Evolutionary conservation across 106 monocot genomes (phyloP), one percentile per base, ranked within the genome.

Genomic region (Dioscorea dumetorum): DNA sequence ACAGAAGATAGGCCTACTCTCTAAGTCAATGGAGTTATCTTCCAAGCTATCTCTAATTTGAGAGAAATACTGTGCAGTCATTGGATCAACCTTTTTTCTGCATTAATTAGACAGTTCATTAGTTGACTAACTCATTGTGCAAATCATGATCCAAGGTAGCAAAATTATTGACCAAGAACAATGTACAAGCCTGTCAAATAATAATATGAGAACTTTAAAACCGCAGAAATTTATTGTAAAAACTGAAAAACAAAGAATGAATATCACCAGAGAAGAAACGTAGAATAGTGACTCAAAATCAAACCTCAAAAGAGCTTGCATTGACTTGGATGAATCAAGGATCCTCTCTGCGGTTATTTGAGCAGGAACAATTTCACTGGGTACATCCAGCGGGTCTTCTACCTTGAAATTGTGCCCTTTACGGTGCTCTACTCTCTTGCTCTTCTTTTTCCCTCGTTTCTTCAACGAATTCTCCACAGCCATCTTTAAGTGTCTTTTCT

Each of bases 31-130:
- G 3, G 33, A 54, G n/a, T 87, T 83, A 28, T 70, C 76, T 49
- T 92, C 84, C 32, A 97, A 89, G 57, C 89, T 70, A 56, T 76
- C 83, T 63, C 87, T 62, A 51, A 97, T 90, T 75, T 92, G 86
- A 12, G 77, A 49, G 64, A 97, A 92, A 67, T 97, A 97, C 64
- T 87, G 92, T 5, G 77, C 79, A 23, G 87, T 89, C 77, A 89
- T 89, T 49, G 92, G 89, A 74, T 97, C 89, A 66, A 97, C 87
- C 49, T 58, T 86, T 74, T 79, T 97, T 73, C 97, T 97, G 67
- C 63, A 77, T 49, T 56, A 33, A 10, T 5, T 34, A n/a, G 41
- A 41, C 41, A 41, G 41, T 41, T 10, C 41, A 41, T 41, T 41
- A 10, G 6, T 41, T 41, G 10, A 5, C 10, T 41, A 41, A 28